These are phyloP conservation scores for Paxillus rubicundulus DNA, from an alignment of 768 basidiomycete genomes.

Conservation along the genomic window DNA sequence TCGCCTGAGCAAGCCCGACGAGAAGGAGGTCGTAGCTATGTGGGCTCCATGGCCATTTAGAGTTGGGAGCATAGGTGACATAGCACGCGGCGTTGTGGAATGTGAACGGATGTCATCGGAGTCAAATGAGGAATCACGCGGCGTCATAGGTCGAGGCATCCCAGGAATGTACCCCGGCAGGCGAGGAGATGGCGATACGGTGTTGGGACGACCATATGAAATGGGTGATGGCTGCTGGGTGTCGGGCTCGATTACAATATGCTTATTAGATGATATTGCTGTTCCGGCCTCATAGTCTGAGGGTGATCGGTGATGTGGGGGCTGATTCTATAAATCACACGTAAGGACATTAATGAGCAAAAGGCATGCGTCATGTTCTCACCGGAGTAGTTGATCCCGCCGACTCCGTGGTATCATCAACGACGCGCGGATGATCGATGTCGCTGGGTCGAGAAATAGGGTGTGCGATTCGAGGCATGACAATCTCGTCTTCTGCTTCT, in stretches of 20 bases:
- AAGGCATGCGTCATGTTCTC: conserved; percentile 11
- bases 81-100: conserved; percentile 72
- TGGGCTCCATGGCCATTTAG: conserved; percentile 35
- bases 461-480: conserved; percentile 62
- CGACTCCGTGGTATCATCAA: conserved; percentile 18
- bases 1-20: conserved; percentile 44
- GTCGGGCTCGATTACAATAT: conserved; percentile 45
- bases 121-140: conserved; percentile 65
- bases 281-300: conserved; percentile 59
- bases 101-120: conserved; percentile 72
- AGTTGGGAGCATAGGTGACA: conserved; percentile 52
- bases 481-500: conserved; percentile 72
- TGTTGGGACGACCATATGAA: conserved; percentile 50
- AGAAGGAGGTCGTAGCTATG: conserved; percentile 33
- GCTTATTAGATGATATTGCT: conserved; percentile 67
- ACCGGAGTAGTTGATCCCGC: conserved; percentile 23
- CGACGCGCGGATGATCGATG: conserved; percentile 22
- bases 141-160: conserved; percentile 90
- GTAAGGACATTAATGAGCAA: conserved; percentile 19
- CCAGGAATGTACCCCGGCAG: conserved; percentile 86
- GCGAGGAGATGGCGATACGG: conserved; percentile 48
- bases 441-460: conserved; percentile 41
- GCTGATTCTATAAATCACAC: conserved; percentile 14
- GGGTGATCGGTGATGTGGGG: conserved; percentile 33
- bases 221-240: conserved; percentile 59